A percentile compares a stretch with the other conserved stretches of the same genome.
Conservation (phyloP, 495 filamentous ascomycete species). For the Cladorrhinum samala region DNA sequence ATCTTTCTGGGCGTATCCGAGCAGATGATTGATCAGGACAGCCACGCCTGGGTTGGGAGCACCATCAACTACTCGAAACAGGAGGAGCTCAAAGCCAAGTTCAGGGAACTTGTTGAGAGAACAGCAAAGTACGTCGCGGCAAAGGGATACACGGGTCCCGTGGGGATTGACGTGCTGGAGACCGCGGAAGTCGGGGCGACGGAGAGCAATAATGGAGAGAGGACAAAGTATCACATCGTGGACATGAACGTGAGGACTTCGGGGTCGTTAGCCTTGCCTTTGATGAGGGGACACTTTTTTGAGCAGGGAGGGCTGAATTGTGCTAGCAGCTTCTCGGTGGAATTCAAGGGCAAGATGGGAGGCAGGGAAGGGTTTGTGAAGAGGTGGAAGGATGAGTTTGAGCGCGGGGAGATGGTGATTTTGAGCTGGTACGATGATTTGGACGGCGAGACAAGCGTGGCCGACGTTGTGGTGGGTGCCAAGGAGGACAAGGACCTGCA, state of each 20-base stretch:
- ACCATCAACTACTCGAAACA: constrained; percentile 25
- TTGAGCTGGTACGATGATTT: constrained; percentile 27
- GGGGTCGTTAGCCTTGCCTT: constrained; percentile 22
- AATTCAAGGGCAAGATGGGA: neutral
- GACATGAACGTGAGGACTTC: constrained; percentile 32
- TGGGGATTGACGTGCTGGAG: constrained; percentile 29
- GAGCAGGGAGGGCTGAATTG: constrained; percentile 13
- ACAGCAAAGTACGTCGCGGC: constrained; percentile 20
- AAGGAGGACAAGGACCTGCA: constrained; percentile 18
- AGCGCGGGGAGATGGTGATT: constrained; percentile 19
- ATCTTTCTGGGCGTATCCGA: constrained; percentile 27
- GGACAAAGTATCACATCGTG: constrained; percentile 19
- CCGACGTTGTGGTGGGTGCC: constrained; percentile 24
- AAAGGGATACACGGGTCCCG: constrained; percentile 28
- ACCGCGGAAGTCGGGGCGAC: constrained; percentile 1
- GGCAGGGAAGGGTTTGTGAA: constrained; percentile 18
- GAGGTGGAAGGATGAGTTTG: constrained; percentile 16
- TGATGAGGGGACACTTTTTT: constrained; percentile 24
- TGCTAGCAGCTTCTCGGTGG: constrained; percentile 21
- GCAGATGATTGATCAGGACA: constrained; percentile 22
- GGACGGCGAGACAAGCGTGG: constrained; percentile 15
- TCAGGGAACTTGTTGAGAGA: constrained; percentile 13
- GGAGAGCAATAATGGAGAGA: constrained; percentile 1
- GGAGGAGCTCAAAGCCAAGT: constrained; percentile 16
- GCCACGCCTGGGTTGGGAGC: constrained; percentile 25